Percentiles rank a stretch among this genome's conserved stretches.
Conservation (phyloP, 2,329 filamentous ascomycete genomes). For the Ambrosiella beaveri region DNA sequence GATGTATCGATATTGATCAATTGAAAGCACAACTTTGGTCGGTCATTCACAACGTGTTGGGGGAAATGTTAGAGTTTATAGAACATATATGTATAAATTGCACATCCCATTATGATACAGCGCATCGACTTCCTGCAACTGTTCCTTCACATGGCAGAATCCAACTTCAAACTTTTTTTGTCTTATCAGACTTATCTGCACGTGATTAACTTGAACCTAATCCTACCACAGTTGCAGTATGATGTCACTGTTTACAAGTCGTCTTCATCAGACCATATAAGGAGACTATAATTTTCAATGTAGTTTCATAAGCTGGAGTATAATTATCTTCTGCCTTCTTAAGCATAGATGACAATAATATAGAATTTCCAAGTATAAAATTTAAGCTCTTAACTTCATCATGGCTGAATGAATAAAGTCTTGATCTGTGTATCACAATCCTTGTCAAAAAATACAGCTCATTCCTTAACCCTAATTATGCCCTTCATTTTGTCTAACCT, state of each 20-base stretch:
- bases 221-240: background rate
- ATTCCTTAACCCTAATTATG: background rate
- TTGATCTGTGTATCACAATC: background rate
- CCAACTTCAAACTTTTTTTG: slow-evolving; percentile 13
- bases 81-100: background rate
- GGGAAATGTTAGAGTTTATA: background rate
- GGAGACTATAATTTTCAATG: no score
- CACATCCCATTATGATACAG: background rate
- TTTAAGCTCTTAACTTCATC: background rate
- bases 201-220: slow-evolving; percentile 7
- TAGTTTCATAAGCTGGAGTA: no score
- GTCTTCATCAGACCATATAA: background rate
- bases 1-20: background rate
- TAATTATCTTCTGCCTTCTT: no score
- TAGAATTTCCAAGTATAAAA: background rate
- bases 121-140: background rate
- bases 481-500: no score
- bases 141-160: background rate
- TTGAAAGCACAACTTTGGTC: no score
- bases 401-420: no score
- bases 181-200: slow-evolving; percentile 13
- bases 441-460: background rate
- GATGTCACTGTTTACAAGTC: background rate
- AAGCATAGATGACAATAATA: background rate
- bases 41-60: no score